phyloP scores from a whole-genome alignment of 129 eudicot genomes.

The Kitagawia praeruptora region DNA sequence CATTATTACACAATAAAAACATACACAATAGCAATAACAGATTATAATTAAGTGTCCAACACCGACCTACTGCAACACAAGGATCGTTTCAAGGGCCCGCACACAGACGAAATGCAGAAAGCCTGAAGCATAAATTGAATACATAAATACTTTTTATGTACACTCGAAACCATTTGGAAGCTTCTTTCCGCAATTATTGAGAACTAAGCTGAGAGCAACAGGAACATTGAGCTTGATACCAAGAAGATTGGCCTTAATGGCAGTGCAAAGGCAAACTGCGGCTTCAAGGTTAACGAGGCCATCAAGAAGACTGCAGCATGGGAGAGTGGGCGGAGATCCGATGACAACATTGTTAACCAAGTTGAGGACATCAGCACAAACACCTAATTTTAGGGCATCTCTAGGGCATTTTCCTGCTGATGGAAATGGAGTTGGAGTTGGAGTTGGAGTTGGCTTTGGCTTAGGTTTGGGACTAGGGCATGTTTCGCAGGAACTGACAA shows the following conservation, averaged over 20 bases:
- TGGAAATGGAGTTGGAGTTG: neutral
- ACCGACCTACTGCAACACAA: neutral
- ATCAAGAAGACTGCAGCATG: slow-evolving; percentile 42
- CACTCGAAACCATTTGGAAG: slow-evolving; percentile 44
- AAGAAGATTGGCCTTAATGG: slow-evolving; percentile 42
- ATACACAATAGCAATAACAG: neutral
- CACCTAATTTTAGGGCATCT: slow-evolving; percentile 33
- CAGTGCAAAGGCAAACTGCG: slow-evolving; percentile 60
- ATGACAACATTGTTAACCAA: slow-evolving; percentile 11
- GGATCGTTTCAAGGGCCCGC: neutral
- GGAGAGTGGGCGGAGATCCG: slow-evolving; percentile 33
- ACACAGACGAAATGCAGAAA: neutral
- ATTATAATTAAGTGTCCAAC: neutral
- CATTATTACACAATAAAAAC: neutral
- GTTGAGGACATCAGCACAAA: slow-evolving; percentile 26
- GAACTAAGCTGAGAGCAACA: slow-evolving; percentile 42
- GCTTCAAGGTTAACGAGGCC: slow-evolving; percentile 54
- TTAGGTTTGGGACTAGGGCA: slow-evolving; percentile 26
- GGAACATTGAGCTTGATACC: slow-evolving; percentile 53
- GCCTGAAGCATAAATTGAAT: neutral
- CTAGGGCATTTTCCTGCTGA: slow-evolving; percentile 17
- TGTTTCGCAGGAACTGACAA: slow-evolving; percentile 32
- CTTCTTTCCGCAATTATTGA: slow-evolving; percentile 43
- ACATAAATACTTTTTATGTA: neutral
- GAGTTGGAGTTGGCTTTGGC: neutral